Conservation (phyloP, 2,329 filamentous ascomycete genomes). For the Microsporum canis region DNA sequence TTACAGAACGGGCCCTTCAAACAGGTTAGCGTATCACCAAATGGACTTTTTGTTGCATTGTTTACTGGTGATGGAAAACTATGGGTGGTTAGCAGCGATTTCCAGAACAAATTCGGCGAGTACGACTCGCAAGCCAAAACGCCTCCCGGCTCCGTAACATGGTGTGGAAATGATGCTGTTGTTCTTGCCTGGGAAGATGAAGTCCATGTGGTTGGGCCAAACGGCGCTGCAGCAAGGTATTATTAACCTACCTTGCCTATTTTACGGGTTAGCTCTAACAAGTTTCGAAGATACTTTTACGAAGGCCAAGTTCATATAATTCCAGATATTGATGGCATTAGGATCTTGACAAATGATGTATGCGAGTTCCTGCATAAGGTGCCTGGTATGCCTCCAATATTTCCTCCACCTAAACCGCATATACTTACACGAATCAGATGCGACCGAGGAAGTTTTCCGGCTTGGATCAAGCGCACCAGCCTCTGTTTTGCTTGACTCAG, state of each 20-base stretch:
- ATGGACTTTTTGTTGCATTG: slow-evolving; percentile 75
- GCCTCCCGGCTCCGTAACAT: slow-evolving; percentile 75
- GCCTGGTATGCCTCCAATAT: slow-evolving; percentile 39
- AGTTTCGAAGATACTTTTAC: slow-evolving; percentile 60
- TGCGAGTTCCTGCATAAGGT: slow-evolving; percentile 97
- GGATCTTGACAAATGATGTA: slow-evolving; percentile 81
- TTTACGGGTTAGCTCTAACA: background rate
- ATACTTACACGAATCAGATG: slow-evolving; percentile 36
- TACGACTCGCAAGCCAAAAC: slow-evolving; percentile 82
- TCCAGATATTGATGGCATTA: slow-evolving; percentile 78
- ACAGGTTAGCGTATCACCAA: slow-evolving; percentile 81
- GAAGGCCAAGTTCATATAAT: slow-evolving; percentile 83
- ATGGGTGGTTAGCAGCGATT: slow-evolving; percentile 91
- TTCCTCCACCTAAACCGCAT: no score
- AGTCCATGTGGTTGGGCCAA: slow-evolving; percentile 82
- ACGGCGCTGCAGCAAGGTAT: slow-evolving; percentile 57
- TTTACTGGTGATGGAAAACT: slow-evolving; percentile 77
- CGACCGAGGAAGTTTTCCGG: slow-evolving; percentile 79
- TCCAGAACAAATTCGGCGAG: slow-evolving; percentile 82
- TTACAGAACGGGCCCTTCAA: slow-evolving; percentile 87
- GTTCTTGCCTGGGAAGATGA: slow-evolving; percentile 97
- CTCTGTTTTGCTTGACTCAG: slow-evolving; percentile 85
- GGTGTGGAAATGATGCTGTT: slow-evolving; percentile 92
- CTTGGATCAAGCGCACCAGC: slow-evolving; percentile 79
- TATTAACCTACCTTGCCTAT: slow-evolving; percentile 3